Conservation (phyloP, 2,329 filamentous ascomycete genomes). For the Grosmannia serpens region DNA sequence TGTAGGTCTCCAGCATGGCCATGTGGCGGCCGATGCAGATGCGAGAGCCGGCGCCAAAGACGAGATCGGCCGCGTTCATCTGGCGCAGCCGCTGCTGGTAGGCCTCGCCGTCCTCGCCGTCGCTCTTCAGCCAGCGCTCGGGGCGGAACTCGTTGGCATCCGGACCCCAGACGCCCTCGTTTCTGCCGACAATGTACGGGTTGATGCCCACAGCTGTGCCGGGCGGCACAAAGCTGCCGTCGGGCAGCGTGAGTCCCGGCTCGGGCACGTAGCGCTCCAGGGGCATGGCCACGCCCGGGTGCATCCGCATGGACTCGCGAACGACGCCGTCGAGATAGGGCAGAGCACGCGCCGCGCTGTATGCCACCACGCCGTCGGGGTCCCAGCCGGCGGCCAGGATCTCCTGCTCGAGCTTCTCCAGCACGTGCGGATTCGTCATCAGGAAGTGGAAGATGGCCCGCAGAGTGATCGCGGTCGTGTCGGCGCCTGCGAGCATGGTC, state of each 20-base stretch:
- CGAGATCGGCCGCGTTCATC: conserved; percentile 26
- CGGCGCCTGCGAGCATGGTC: conserved; percentile 23
- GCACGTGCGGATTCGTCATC: conserved; percentile 17
- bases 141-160: conserved; percentile 33
- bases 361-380: not conserved
- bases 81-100: conserved; percentile 18
- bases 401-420: conserved; percentile 20
- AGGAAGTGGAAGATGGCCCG: conserved; percentile 23
- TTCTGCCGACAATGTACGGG: conserved; percentile 22
- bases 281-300: conserved; percentile 16
- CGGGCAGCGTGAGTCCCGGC: not conserved
- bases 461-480: conserved; percentile 24
- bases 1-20: conserved; percentile 22
- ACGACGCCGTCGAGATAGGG: conserved; percentile 37
- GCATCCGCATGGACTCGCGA: conserved; percentile 34
- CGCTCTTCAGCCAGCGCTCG: conserved; percentile 32
- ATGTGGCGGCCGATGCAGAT: conserved; percentile 27
- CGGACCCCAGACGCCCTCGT: conserved; percentile 27
- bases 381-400: conserved; percentile 20
- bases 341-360: conserved; percentile 14
- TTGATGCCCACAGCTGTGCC: conserved; percentile 22
- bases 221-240: conserved; percentile 6
- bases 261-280: conserved; percentile 3
- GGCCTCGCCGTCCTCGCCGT: conserved; percentile 10
- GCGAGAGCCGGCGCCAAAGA: conserved; percentile 27